Evolutionary conservation across 169 alveolate genomes (phyloP), one percentile per base, ranked within the genome.

Genomic region (Plasmodium chabaudi): DNA sequence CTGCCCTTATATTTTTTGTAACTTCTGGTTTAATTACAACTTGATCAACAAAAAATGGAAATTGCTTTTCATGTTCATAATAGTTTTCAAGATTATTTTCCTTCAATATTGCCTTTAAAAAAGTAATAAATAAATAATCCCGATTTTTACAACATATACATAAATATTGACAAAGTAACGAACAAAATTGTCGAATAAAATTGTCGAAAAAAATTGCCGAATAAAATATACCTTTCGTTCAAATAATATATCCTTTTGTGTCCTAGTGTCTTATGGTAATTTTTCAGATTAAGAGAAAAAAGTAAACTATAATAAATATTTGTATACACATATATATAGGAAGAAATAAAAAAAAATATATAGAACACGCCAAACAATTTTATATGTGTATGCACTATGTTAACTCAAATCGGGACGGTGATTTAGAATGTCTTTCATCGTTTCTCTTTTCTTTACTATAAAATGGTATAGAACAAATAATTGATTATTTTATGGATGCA

Each of bases 31-130:
- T 79, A 13, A 12, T 65, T 46, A 79, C 89, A 59, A 25, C 17
- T n/a, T 67, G 51, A 70, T 79, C 79, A 60, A 79, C 67, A 59
- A 79, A 59, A 57, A 79, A 79, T 39, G 89, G 89, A 47, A 27
- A 65, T n/a, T 55, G 51, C 60, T 79, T 79, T 46, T 79, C 89
- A 51, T 79, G 23, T 21, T 69, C 60, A 23, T 79, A 25, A 60
- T 51, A 79, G 23, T 46, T 55, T n/a, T 65, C 70, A 44, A 61
- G 19, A 23, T 51, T 79, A 47, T 79, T 79, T 23, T 65, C 82
- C 60, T 59, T 79, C 55, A 79, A 25, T 53, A 65, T 79, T 25
- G 39, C 67, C 89, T 79, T 53, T 65, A 21, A 53, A 53, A 71
- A 61, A 42, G 17, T 47, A 23, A 25, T 21, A 13, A 46, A 61